Evolutionary conservation across 2,329 filamentous ascomycete species (phyloP), one percentile per base, ranked within the genome.

Genomic region (Fusarium brachygibbosum): DNA sequence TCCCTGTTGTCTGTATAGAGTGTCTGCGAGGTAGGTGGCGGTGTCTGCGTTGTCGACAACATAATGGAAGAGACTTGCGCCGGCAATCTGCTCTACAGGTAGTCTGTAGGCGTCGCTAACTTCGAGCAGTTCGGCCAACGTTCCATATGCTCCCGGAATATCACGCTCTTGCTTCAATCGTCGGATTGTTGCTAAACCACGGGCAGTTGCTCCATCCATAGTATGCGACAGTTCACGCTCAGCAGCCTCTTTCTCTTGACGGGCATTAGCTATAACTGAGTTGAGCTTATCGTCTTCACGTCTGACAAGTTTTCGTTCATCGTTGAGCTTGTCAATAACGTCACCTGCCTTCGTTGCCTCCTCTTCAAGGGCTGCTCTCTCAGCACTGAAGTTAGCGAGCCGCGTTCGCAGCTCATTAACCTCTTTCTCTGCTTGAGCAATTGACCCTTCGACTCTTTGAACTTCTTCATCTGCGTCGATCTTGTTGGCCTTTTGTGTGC

Each of bases 11-110:
- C 90, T 90, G 76, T 94, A 91, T 29, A 99, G 84, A 16, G 90
- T 87, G 70, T 95, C 91, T 42, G 96, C 89, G 34, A 98, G 87
- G 71, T 89, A 88, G 2, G 93, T 93, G 1, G 94, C 94, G 1
- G 94, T 98, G 40, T 92, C 89, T 64, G 97, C 93, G 50, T 91
- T 95, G 78, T 99, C 95, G 42, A 98, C 95, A 13, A 99, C 90
- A 71, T 97, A 97, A 79, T 99, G 93, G 81, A 99, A 99, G 11
- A 99, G 85, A 77, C 93, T 97, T 68, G 90, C 91, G 19, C 96
- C 96, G 4, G 95, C 96, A 52, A 94, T 96, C 73, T 97, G 93
- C 80, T 99, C 96, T 12, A 97, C 91, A 3, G 96, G 93, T 13
- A 94, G 89, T 64, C 94, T 90, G 80, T 97, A 98, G 54, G 89